Evolutionary conservation across 2,329 filamentous ascomycete species (phyloP).

Genomic region (Lasiodiplodia citricola): DNA sequence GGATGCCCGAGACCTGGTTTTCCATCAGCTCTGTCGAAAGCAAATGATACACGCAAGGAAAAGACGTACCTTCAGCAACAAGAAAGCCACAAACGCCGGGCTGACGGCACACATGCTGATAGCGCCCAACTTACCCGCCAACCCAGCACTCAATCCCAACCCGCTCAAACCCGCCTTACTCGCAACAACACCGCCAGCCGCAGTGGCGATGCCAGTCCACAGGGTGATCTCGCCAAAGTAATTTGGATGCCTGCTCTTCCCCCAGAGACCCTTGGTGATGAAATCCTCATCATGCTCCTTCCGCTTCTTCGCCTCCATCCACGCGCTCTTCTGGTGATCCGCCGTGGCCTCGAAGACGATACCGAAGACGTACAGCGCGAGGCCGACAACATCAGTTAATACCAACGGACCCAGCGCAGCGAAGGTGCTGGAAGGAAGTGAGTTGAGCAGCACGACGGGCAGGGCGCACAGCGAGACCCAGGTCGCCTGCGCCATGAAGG

Average conservation of each 20-base stretch:
- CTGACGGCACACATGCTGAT: conserved; percentile 61
- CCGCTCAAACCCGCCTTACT: conserved; percentile 61
- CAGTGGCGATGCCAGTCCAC: conserved; percentile 70
- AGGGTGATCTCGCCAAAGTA: conserved; percentile 75
- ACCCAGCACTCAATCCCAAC: conserved; percentile 59
- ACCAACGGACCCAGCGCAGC: conserved; percentile 53
- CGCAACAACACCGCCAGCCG: conserved; percentile 62
- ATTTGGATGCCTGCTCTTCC: conserved; percentile 67
- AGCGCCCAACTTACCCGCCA: conserved; percentile 51
- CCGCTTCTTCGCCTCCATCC: conserved; percentile 64
- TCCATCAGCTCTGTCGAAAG: conserved; percentile 17
- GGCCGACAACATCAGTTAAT: conserved; percentile 61
- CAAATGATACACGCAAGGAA: not conserved
- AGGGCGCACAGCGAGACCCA: conserved; percentile 73
- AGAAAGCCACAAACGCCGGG: conserved; percentile 67
- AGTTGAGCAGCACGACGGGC: conserved; percentile 68
- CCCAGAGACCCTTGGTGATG: conserved; percentile 67
- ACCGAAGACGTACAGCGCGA: conserved; percentile 64
- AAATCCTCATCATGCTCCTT: conserved; percentile 73
- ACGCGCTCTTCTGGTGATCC: conserved; percentile 67
- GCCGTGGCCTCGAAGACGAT: conserved; percentile 66
- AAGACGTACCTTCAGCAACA: conserved; percentile 64
- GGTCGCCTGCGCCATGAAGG: conserved; percentile 66
- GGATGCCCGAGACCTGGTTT: conserved; percentile 58
- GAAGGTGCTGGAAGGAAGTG: conserved; percentile 61